These are phyloP conservation scores for Cotoneaster glaucophyllus DNA, from an alignment of 306 rosid species.

Conservation along the genomic window DNA sequence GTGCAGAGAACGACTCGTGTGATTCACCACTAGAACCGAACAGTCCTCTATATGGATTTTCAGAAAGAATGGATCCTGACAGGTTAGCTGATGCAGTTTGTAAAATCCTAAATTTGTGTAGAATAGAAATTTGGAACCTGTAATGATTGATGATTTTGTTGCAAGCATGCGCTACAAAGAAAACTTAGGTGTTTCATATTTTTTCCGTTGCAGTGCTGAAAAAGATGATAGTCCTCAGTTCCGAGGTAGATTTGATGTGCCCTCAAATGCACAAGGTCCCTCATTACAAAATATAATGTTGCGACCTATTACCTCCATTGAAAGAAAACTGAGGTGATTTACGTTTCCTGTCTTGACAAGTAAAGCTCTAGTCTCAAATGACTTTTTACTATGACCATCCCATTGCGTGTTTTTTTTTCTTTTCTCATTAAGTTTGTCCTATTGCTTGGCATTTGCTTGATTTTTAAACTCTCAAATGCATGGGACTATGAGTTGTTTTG, in stretches of 20 bases:
- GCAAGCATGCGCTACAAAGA: constrained; percentile 2
- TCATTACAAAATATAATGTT: constrained; percentile 76
- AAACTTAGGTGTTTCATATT: constrained; percentile 19
- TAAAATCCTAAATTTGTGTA: not conserved
- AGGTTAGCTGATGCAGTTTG: constrained; percentile 31
- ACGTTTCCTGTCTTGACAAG: constrained; percentile 2
- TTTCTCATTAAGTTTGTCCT: constrained; percentile 10
- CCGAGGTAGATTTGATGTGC: constrained; percentile 52
- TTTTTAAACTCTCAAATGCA: constrained; percentile 26
- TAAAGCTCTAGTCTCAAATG: constrained; percentile 11
- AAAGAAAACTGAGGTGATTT: constrained; percentile 67
- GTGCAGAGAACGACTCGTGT: constrained; percentile 99
- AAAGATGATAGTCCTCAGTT: constrained; percentile 74
- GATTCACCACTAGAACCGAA: constrained; percentile 99
- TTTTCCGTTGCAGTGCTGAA: constrained; percentile 50
- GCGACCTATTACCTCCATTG: constrained; percentile 52
- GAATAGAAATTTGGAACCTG: constrained; percentile 8
- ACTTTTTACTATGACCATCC: constrained; percentile 4
- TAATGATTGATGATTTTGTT: not conserved
- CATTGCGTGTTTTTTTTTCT: not conserved
- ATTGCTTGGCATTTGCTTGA: constrained; percentile 11
- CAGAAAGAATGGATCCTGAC: constrained; percentile 72
- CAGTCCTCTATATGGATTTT: constrained; percentile 86
- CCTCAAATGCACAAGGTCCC: constrained; percentile 58
- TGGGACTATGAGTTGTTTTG: constrained; percentile 26